A percentile compares a stretch with the other conserved stretches of the same genome.
Conservation (phyloP, 257 asterid genomes). For the Linaria vulgaris region DNA sequence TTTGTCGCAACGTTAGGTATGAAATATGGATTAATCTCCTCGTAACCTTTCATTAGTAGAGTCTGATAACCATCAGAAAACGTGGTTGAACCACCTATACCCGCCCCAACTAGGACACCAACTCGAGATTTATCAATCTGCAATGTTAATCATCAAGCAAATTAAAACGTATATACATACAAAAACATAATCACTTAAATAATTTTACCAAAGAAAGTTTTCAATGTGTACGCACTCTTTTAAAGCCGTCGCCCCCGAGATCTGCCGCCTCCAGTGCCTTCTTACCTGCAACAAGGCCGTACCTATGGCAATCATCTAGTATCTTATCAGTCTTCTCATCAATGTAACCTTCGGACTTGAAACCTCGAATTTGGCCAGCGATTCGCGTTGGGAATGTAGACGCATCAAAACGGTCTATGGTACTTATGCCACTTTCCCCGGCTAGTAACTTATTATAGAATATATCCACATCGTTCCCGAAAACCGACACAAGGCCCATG, state of each 20-base stretch:
- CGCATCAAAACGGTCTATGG: conserved; percentile 51
- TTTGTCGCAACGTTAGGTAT: conserved; percentile 47
- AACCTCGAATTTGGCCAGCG: conserved; percentile 50
- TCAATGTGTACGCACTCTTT: conserved; percentile 14
- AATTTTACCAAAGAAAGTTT: too few species aligned
- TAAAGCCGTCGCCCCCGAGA: conserved; percentile 39
- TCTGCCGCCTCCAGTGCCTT: conserved; percentile 52
- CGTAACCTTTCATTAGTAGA: conserved; percentile 41
- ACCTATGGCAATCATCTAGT: conserved; percentile 56
- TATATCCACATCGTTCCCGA: conserved; percentile 44
- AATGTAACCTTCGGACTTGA: conserved; percentile 47
- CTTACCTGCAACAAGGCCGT: conserved; percentile 56
- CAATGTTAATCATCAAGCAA: background rate
- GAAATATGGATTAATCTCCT: conserved; percentile 46
- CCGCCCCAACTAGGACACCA: conserved; percentile 46
- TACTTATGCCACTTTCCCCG: conserved; percentile 54
- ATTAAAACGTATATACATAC: too few species aligned
- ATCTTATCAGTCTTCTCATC: conserved; percentile 50
- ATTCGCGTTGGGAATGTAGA: conserved; percentile 40
- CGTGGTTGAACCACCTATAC: conserved; percentile 45
- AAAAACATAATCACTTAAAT: too few species aligned
- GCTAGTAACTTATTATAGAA: conserved; percentile 44
- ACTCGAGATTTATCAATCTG: conserved; percentile 45
- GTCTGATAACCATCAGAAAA: conserved; percentile 45
- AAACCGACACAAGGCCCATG: conserved; percentile 62